Percentiles rank a stretch among this genome's conserved stretches.
Conservation (phyloP, 1,284 basidiomycete genomes). For the Tilletia setariae region DNA sequence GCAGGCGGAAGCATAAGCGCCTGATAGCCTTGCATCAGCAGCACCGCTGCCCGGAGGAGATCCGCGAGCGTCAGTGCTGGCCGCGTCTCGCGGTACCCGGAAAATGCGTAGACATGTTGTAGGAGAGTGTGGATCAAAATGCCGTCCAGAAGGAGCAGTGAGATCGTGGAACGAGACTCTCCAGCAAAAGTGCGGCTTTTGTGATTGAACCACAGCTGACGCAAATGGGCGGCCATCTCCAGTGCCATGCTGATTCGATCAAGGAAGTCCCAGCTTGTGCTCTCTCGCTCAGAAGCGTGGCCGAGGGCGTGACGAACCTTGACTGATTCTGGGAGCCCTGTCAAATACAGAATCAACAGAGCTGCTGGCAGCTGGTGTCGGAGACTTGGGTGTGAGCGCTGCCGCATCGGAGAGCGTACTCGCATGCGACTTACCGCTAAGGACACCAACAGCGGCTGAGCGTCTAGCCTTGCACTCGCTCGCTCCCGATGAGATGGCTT, state of each 20-base stretch:
- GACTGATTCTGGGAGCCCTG: neutral
- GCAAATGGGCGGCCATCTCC: neutral
- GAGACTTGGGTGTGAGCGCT: too few species aligned
- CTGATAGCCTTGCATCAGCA: neutral
- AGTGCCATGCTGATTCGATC: neutral
- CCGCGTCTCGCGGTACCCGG: neutral
- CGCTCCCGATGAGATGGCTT: neutral
- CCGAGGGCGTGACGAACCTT: neutral
- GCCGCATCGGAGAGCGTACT: too few species aligned
- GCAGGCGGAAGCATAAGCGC: neutral
- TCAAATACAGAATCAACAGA: neutral
- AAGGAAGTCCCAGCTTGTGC: neutral
- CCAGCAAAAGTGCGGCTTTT: neutral
- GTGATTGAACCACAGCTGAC: neutral
- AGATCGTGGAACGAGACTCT: neutral
- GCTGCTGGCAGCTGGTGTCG: neutral
- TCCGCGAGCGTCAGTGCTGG: neutral
- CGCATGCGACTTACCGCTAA: too few species aligned
- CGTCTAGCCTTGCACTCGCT: neutral
- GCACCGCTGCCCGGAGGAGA: neutral
- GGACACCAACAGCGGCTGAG: neutral
- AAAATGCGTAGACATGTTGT: neutral
- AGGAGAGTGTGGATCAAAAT: neutral
- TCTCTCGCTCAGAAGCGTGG: neutral
- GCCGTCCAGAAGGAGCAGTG: neutral